Base-by-base conservation (phyloP, 1,284 basidiomycete genomes). In the Sanghuangporus baumii region DNA sequence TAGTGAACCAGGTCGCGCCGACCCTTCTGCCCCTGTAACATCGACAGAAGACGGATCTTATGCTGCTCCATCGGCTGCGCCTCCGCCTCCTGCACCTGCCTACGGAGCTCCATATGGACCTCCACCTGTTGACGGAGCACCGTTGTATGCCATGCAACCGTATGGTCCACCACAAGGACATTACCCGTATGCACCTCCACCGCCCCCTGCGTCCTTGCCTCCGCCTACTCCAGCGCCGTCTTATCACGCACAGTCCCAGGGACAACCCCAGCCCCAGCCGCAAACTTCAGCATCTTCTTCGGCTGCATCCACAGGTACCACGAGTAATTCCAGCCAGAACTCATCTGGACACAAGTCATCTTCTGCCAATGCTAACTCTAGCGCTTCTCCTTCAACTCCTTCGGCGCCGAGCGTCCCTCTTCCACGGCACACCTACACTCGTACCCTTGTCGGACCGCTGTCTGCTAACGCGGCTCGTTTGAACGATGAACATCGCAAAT, bases 361-460 rank as follows among this genome's bases (percentile, higher is more conserved):
- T n/a, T 43, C 43, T 20, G 37, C 16, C 54, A 74, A 79, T 38
- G 79, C 80, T 60, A 71, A 74, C 31, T 77, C 80, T 23, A 71
- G 70, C 43, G 57, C 65, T 55, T 63, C 60, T 43, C 67, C 73
- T 62, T 65, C 64, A 34, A 67, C 66, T 34, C 64, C 75, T 41
- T 66, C 69, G 66, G 70, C 68, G 58, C 74, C 73, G 40, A 72
- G 76, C 8, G 72, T 73, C 14, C 73, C 75, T 41, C 75, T 82
- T 60, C 80, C 85, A 23, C 79, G 86, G 20, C 84, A 86, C 69
- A 82, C 85, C 4, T 94, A 92, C 73, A 91, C 89, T 5, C 85
- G 92, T 56, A 95, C 94, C 1, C 83, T 96, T 5, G 92, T 96
- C 62, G 94, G 94, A 7, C 91, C 92, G 1, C 79, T 95, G 18